phyloP scores from a whole-genome alignment of 345 rosid species.

The Balakata baccata region DNA sequence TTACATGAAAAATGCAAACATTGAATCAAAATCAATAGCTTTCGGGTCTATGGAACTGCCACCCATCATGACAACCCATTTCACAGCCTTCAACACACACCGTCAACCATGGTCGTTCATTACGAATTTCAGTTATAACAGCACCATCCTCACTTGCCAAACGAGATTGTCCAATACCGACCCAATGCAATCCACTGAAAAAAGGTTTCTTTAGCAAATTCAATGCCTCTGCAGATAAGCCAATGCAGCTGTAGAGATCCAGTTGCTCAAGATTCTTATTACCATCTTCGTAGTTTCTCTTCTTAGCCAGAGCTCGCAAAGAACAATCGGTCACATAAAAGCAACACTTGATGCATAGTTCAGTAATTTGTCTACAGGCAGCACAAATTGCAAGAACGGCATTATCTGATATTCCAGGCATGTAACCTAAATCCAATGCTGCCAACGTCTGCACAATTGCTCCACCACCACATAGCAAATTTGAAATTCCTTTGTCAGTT shows the following conservation, averaged over 20 bases:
- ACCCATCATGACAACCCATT: slow-evolving; percentile 65
- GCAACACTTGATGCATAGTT: slow-evolving; percentile 54
- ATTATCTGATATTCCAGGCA: slow-evolving; percentile 59
- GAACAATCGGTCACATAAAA: slow-evolving; percentile 52
- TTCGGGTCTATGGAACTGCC: slow-evolving; percentile 45
- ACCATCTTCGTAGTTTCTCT: slow-evolving; percentile 31
- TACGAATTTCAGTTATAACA: slow-evolving; percentile 21
- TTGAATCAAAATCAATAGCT: background rate
- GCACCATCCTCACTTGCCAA: background rate
- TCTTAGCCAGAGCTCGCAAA: slow-evolving; percentile 42
- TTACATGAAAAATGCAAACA: too few species aligned
- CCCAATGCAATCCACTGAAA: slow-evolving; percentile 42
- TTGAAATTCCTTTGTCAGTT: slow-evolving; percentile 56
- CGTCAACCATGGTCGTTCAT: slow-evolving; percentile 57
- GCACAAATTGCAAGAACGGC: slow-evolving; percentile 36
- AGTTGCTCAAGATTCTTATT: slow-evolving; percentile 45
- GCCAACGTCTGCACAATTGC: slow-evolving; percentile 42
- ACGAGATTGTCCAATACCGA: slow-evolving; percentile 16
- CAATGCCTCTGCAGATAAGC: slow-evolving; percentile 40
- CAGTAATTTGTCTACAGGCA: slow-evolving; percentile 42
- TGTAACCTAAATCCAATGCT: slow-evolving; percentile 56
- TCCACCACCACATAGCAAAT: slow-evolving; percentile 48
- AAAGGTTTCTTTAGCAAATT: slow-evolving; percentile 42
- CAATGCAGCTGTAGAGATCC: slow-evolving; percentile 53
- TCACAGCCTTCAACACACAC: slow-evolving; percentile 63